phyloP scores from a whole-genome alignment of 2,329 filamentous ascomycete genomes.

The Annulohypoxylon truncatum region DNA sequence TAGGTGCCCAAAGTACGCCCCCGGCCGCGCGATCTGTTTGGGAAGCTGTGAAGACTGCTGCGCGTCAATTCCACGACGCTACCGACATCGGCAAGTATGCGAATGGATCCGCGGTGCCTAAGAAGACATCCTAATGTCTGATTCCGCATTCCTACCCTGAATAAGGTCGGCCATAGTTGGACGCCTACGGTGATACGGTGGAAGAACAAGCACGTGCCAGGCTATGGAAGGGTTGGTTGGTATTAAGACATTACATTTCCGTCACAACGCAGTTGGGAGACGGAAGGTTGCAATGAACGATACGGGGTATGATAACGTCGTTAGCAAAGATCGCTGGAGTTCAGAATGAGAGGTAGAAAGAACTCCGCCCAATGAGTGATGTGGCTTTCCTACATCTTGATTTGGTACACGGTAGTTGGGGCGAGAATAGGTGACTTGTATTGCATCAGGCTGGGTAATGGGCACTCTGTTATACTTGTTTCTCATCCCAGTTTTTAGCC shows the following conservation, averaged over 20 bases:
- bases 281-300: conserved; percentile 10
- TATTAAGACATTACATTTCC: conserved; percentile 15
- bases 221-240: conserved; percentile 19
- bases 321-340: conserved; percentile 9
- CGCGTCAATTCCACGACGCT: conserved; percentile 79
- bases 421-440: conserved; percentile 27
- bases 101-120: conserved; percentile 67
- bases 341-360: conserved; percentile 26
- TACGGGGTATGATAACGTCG: background rate
- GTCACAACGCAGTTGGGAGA: conserved; percentile 1
- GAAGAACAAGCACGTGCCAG: conserved; percentile 28
- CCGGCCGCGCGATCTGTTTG: conserved; percentile 82
- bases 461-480: conserved; percentile 30
- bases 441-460: conserved; percentile 27
- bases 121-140: conserved; percentile 70
- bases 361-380: conserved; percentile 16
- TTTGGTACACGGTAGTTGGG: conserved; percentile 34
- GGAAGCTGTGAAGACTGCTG: conserved; percentile 79
- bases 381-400: conserved; percentile 35
- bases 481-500: conserved; percentile 19
- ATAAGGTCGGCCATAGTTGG: conserved; percentile 25
- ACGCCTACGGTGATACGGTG: conserved; percentile 41
- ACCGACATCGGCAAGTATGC: conserved; percentile 84
- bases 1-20: conserved; percentile 88
- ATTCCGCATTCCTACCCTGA: conserved; percentile 5